A percentile compares a stretch with the other conserved stretches of the same genome.
phyloP scores from a whole-genome alignment of 495 filamentous ascomycete species.

The Lasiosphaeria ovina region DNA sequence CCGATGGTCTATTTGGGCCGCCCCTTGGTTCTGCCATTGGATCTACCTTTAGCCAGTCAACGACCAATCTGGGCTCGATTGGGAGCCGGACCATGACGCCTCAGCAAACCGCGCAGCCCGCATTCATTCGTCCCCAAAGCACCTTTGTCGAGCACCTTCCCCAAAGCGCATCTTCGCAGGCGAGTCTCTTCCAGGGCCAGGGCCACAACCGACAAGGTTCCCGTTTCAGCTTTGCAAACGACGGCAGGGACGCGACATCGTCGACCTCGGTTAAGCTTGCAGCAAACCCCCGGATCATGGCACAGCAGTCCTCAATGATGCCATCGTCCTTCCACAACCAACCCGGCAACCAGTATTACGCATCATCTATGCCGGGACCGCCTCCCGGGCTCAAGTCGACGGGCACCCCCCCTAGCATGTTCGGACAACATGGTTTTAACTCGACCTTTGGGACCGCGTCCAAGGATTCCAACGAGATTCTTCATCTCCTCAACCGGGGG shows the following conservation, averaged over 20 bases:
- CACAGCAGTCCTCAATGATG: slow-evolving; percentile 88
- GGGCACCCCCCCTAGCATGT: slow-evolving; percentile 85
- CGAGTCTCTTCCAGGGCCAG: slow-evolving; percentile 66
- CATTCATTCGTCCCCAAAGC: slow-evolving; percentile 58
- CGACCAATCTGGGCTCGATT: slow-evolving; percentile 48
- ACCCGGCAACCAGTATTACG: slow-evolving; percentile 61
- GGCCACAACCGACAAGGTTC: slow-evolving; percentile 84
- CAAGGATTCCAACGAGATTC: slow-evolving; percentile 73
- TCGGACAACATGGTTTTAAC: slow-evolving; percentile 70
- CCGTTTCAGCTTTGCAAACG: slow-evolving; percentile 84
- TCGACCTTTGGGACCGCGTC: slow-evolving; percentile 51
- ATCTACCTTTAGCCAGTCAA: slow-evolving; percentile 51
- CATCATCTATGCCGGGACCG: slow-evolving; percentile 75
- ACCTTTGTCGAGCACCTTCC: slow-evolving; percentile 57
- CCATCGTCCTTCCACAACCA: slow-evolving; percentile 64
- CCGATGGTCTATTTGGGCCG: slow-evolving; percentile 53
- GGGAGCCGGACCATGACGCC: slow-evolving; percentile 71
- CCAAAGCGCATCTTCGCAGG: slow-evolving; percentile 47
- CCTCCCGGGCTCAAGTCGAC: slow-evolving; percentile 94
- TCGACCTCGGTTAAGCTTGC: slow-evolving; percentile 77
- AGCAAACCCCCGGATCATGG: slow-evolving; percentile 79
- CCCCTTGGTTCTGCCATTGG: slow-evolving; percentile 49
- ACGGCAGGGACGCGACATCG: slow-evolving; percentile 51
- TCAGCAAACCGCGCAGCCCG: slow-evolving; percentile 80
- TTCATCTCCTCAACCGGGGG: slow-evolving; percentile 71